Percentiles rank a stretch among this genome's conserved stretches.
Conservation (phyloP, 2,329 filamentous ascomycete species). For the Lecanicillium sp. region DNA sequence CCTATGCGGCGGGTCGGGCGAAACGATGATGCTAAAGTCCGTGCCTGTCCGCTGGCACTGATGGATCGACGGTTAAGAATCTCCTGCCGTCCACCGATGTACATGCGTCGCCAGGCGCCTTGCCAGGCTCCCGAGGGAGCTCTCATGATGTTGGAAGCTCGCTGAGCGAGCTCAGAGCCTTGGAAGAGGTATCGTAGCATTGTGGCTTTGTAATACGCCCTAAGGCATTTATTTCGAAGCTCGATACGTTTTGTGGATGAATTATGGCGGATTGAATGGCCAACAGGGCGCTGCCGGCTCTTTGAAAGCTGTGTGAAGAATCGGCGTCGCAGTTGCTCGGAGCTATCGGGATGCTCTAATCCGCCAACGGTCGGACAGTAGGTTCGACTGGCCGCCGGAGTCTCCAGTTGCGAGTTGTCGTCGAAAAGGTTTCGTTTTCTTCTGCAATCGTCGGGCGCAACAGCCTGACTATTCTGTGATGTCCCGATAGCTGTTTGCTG, state of each 20-base stretch:
- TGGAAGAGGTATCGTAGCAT: constrained; percentile 8
- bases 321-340: constrained; percentile 6
- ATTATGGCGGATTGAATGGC: not conserved
- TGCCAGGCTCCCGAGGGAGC: constrained; percentile 5
- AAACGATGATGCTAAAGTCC: not conserved
- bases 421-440: not conserved
- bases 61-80: not conserved
- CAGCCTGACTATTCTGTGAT: not conserved
- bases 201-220: too few relatives aligned
- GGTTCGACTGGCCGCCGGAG: not conserved
- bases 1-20: not conserved
- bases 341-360: constrained; percentile 10
- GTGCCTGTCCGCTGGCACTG: not conserved
- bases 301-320: not conserved
- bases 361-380: not conserved
- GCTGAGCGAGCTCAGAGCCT: not conserved
- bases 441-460: not conserved
- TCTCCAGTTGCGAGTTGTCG: not conserved
- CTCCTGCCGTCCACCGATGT: not conserved
- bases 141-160: not conserved
- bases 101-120: constrained; percentile 10
- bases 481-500: constrained; percentile 1
- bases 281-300: not conserved
- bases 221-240: too few relatives aligned
- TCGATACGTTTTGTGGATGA: not conserved